phyloP scores from a whole-genome alignment of 257 asterid species.

The Linaria vulgaris region DNA sequence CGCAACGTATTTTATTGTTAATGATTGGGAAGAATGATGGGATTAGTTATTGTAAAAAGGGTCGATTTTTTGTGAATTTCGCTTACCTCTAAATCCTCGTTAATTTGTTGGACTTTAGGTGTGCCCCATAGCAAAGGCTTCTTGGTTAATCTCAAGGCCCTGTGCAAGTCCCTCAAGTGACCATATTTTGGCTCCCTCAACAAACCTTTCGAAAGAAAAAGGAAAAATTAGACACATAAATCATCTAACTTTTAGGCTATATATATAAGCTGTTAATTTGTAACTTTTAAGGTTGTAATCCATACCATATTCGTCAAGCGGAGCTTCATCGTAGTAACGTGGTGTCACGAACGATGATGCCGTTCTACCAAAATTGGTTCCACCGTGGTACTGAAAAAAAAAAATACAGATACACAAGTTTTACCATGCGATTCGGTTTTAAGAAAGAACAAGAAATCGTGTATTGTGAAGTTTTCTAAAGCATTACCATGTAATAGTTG shows the following conservation, averaged over 20 bases:
- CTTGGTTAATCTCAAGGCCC: conserved; percentile 69
- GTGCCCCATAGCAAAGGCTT: conserved; percentile 79
- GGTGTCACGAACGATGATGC: conserved; percentile 89
- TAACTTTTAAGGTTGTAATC: background rate
- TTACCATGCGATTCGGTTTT: background rate
- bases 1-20: too few relatives aligned
- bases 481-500: conserved; percentile 83
- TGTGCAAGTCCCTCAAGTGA: conserved; percentile 77
- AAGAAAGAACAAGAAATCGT: background rate
- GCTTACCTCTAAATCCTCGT: conserved; percentile 60
- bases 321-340: conserved; percentile 98
- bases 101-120: conserved; percentile 38
- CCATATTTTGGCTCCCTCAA: conserved; percentile 85
- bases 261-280: too few relatives aligned
- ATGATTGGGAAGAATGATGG: background rate
- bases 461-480: background rate
- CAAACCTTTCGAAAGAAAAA: conserved; percentile 44
- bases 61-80: background rate
- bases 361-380: conserved; percentile 85
- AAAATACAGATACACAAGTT: background rate
- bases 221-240: background rate
- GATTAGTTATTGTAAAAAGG: too few relatives aligned
- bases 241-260: too few relatives aligned
- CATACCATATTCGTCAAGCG: conserved; percentile 86
- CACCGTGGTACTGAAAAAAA: conserved; percentile 66